These are phyloP conservation scores for Houttuynia cordata DNA, from an alignment of 164 flowering plant species.

Conservation along the genomic window DNA sequence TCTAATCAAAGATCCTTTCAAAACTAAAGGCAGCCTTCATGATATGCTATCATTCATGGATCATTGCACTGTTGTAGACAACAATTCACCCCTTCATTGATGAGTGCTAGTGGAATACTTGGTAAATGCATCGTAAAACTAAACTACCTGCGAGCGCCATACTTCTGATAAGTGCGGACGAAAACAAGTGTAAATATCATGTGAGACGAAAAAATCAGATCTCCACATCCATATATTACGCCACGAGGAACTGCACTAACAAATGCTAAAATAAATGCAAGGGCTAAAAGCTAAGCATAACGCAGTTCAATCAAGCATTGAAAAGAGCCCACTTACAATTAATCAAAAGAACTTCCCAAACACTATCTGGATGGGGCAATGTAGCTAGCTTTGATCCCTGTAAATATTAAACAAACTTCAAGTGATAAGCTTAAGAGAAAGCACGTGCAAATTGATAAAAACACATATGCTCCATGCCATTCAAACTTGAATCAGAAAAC, in stretches of 20 bases:
- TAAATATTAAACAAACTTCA: background rate
- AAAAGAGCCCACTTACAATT: slow-evolving; percentile 31
- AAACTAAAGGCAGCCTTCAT: no score
- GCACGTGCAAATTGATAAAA: background rate
- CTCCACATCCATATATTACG: slow-evolving; percentile 91
- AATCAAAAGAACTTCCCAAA: slow-evolving; percentile 62
- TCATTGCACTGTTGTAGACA: no score
- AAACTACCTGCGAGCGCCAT: slow-evolving; percentile 74
- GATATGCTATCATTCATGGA: no score
- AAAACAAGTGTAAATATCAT: slow-evolving; percentile 96
- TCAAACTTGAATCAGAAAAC: background rate
- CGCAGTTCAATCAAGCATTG: background rate
- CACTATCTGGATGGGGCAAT: slow-evolving; percentile 68
- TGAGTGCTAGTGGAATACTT: background rate
- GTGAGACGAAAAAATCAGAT: slow-evolving; percentile 96
- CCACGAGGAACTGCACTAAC: slow-evolving; percentile 78
- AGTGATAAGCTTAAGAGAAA: background rate
- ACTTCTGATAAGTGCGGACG: slow-evolving; percentile 84
- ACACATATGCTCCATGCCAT: background rate
- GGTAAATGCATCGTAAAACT: background rate
- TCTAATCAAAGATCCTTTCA: no score
- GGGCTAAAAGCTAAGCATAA: background rate
- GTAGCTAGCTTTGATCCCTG: slow-evolving; percentile 92
- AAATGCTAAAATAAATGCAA: background rate
- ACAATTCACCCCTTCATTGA: background rate